These are phyloP conservation scores for Phoma sp. DNA, from an alignment of 2,329 filamentous ascomycete genomes.

Conservation along the genomic window DNA sequence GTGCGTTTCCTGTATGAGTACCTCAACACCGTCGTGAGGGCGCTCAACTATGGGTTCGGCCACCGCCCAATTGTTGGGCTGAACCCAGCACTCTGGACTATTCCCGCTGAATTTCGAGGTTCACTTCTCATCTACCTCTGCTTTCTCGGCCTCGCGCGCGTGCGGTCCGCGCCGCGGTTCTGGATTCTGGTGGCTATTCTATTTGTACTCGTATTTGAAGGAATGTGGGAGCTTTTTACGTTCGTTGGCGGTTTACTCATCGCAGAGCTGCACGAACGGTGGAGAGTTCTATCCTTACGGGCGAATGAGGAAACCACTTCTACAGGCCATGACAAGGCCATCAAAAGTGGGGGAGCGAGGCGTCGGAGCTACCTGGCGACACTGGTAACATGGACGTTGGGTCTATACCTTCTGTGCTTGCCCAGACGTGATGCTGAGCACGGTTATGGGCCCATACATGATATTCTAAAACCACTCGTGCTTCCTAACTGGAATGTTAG, in stretches of 20 bases:
- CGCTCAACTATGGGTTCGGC: background rate
- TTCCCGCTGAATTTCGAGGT: conserved; percentile 55
- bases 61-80: background rate
- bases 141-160: conserved; percentile 45
- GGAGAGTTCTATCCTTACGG: background rate
- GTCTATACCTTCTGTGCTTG: background rate
- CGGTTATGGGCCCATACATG: background rate
- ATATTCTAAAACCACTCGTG: background rate
- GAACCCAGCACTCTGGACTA: conserved; percentile 57
- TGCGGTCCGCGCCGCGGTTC: background rate
- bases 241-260: background rate
- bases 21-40: background rate
- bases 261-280: background rate
- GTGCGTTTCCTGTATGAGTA: background rate
- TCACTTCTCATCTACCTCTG: conserved; percentile 54
- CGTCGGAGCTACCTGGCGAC: background rate
- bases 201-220: background rate
- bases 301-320: background rate
- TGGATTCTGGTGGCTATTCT: background rate
- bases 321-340: background rate
- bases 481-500: background rate
- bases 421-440: background rate
- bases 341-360: background rate
- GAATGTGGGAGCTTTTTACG: background rate
- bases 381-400: background rate